These are phyloP conservation scores for Tolypocladium ophioglossoides DNA, from an alignment of 2,329 filamentous ascomycete genomes.

Conservation along the genomic window DNA sequence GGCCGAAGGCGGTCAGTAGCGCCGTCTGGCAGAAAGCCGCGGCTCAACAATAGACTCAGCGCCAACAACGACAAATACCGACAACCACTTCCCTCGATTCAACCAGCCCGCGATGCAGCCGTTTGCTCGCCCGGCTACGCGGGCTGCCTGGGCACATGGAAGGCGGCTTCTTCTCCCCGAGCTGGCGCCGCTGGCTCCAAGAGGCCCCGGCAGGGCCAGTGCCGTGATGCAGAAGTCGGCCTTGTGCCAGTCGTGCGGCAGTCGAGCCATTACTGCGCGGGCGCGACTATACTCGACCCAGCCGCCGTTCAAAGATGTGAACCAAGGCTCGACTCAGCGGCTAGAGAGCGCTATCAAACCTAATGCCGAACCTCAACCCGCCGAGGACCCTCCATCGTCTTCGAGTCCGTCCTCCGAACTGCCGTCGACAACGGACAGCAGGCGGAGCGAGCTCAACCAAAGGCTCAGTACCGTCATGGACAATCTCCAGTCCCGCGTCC, in stretches of 20 bases:
- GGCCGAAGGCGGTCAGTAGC: conserved; percentile 5
- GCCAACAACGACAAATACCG: background rate
- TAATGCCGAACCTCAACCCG: background rate
- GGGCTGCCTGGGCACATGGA: conserved; percentile 18
- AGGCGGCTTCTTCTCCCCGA: conserved; percentile 13
- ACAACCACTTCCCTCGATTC: conserved; percentile 1
- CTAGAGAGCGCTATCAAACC: background rate
- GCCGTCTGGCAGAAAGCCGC: background rate
- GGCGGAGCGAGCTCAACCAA: conserved; percentile 21
- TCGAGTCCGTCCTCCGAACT: conserved; percentile 10
- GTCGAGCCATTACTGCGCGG: conserved; percentile 11
- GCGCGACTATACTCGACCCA: conserved; percentile 17
- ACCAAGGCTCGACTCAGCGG: background rate
- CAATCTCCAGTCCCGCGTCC: conserved; percentile 72
- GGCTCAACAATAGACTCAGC: background rate
- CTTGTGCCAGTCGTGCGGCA: conserved; percentile 11
- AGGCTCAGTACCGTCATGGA: conserved; percentile 59
- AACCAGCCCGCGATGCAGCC: conserved; percentile 19
- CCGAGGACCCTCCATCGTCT: background rate
- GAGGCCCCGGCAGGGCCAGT: background rate
- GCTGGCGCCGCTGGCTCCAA: background rate
- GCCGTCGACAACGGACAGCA: conserved; percentile 21
- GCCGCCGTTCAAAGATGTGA: conserved; percentile 1
- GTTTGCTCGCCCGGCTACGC: conserved; percentile 19
- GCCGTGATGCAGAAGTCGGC: background rate